Base-by-base conservation (phyloP, 805 yeast genomes). In the Wickerhamomyces strasburgensis region DNA sequence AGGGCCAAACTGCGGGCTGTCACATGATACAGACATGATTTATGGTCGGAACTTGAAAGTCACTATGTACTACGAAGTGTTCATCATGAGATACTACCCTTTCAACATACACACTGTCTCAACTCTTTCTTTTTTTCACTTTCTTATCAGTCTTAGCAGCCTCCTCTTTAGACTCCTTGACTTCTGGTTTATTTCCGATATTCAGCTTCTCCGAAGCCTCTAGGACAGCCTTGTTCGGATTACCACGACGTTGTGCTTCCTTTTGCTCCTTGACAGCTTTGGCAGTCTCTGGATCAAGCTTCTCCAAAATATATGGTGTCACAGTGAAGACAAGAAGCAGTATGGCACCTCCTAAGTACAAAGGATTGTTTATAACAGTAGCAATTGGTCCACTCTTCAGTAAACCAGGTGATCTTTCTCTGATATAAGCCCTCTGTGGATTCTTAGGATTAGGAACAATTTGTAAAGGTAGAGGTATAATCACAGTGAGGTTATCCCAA, bases 261-360 rank as follows among this genome's bases (percentile, higher is more conserved):
- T 42, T 49, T 29, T 62, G 60, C 34, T 55, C 59, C 27, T 56
- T 59, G 37, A 65, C 48, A 9, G 54, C 44, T 31, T 52, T 46
- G 5, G 66, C 65, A 10, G 64, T 59, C 29, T 63, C 70, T 26
- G 70, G 69, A 39, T 67, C 71, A 19, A 67, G 38, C 37, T 55
- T 61, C 44, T 64, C 70, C n/a, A 66, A 27, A 1, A 65, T 19
- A 29, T 55, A 43, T 14, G 72, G 72, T 40, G 60, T 56, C 2
- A 50, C 31, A 5, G 56, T 35, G 5, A 56, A 27, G 10, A 49
- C 33, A 8, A 65, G 18, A 5, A 45, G 44, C 5, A 65, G 40
- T 0, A 62, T 34, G 5, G 54, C 58, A 15, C 56, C 58, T 3
- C 55, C 58, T 17, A 62, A 44, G 38, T 66, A 67, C 56, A 65